phyloP scores from a whole-genome alignment of 345 rosid genomes.

The Brassica napus region Da-Ae NC_063451.1:35129501-35130000 shows the following conservation, averaged over 20 bases:
- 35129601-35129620: conserved; percentile 84
- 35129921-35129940: conserved; percentile 97
- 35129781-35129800: background rate
- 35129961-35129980: conserved; percentile 91
- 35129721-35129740: conserved; percentile 4
- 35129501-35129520: conserved; percentile 16
- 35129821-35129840: conserved; percentile 19
- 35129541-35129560: conserved; percentile 96
- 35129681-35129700: conserved; percentile 9
- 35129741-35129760: background rate
- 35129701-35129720: conserved; percentile 5
- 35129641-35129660: conserved; percentile 95
- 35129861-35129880: background rate
- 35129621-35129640: conserved; percentile 81
- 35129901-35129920: conserved; percentile 95
- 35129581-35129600: conserved; percentile 96
- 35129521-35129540: conserved; percentile 46
- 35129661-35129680: conserved; percentile 34
- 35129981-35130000: conserved; percentile 99
- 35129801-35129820: background rate
- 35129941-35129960: conserved; percentile 92
- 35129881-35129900: conserved; percentile 37
- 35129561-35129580: conserved; percentile 95
- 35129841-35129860: conserved; percentile 11
- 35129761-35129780: background rate